A percentile compares a stretch with the other conserved stretches of the same genome.
Evolutionary conservation across 2,329 filamentous ascomycete species (phyloP).

Genomic region (Torrubiella hemipterigena): DNA sequence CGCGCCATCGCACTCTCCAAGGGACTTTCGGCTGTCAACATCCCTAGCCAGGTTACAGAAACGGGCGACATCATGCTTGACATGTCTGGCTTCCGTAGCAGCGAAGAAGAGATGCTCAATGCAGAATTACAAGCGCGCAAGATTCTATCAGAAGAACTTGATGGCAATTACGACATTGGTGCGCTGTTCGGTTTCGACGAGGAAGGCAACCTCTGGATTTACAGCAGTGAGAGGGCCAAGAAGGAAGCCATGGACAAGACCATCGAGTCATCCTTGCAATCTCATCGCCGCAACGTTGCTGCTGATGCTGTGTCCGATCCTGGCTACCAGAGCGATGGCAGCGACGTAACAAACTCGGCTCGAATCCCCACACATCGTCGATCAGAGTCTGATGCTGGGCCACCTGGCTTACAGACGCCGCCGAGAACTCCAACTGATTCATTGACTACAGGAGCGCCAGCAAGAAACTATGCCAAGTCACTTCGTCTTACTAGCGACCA

Average conservation of each 20-base stretch:
- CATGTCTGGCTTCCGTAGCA: conserved; percentile 94
- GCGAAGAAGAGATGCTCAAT: conserved; percentile 79
- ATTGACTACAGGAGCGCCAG: conserved; percentile 53
- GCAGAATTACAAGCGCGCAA: conserved; percentile 90
- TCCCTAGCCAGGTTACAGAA: conserved; percentile 84
- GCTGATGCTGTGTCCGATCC: conserved; percentile 85
- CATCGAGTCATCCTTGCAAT: conserved; percentile 36
- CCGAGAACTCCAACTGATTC: conserved; percentile 59
- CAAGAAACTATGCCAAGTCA: conserved; percentile 91
- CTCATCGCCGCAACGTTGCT: conserved; percentile 37
- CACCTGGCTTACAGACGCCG: conserved; percentile 45
- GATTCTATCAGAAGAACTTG: conserved; percentile 82
- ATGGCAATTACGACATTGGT: conserved; percentile 93
- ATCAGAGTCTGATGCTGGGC: conserved; percentile 54
- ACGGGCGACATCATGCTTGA: conserved; percentile 93
- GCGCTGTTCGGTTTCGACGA: conserved; percentile 91
- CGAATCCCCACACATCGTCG: conserved; percentile 41
- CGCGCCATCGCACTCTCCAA: conserved; percentile 77
- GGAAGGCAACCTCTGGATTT: conserved; percentile 97
- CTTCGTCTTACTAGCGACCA: conserved; percentile 90
- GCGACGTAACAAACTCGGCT: conserved; percentile 40
- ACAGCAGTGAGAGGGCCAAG: conserved; percentile 94
- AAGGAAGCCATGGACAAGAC: conserved; percentile 66
- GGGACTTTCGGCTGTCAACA: conserved; percentile 80
- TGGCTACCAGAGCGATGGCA: conserved; percentile 88